These are phyloP conservation scores for Amphicarpaea edgeworthii DNA, from an alignment of 306 rosid genomes.

Conservation along the genomic window DNA sequence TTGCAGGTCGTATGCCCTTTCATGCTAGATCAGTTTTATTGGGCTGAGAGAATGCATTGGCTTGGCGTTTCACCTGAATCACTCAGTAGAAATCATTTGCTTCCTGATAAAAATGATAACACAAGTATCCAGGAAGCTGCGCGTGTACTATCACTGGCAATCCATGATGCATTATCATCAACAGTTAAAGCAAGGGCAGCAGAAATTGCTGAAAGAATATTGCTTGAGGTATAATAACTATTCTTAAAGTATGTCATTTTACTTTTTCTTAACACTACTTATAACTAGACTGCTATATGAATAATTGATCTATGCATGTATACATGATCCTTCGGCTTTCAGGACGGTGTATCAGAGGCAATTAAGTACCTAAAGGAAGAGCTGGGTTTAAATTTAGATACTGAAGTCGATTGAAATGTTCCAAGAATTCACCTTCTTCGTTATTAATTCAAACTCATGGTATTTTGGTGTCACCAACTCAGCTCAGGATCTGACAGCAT, in stretches of 20 bases:
- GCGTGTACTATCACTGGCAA: conserved; percentile 56
- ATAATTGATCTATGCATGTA: neutral
- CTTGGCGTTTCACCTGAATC: conserved; percentile 90
- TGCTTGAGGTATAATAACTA: conserved; percentile 65
- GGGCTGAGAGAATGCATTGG: conserved; percentile 94
- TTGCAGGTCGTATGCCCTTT: conserved; percentile 85
- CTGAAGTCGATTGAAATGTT: conserved; percentile 5
- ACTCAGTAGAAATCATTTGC: conserved; percentile 61
- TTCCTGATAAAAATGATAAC: conserved; percentile 63
- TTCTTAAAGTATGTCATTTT: conserved; percentile 34
- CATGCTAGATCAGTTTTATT: conserved; percentile 82
- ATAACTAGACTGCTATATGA: no score
- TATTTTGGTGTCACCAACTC: conserved; percentile 8
- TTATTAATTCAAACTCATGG: conserved; percentile 3
- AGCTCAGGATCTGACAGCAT: neutral
- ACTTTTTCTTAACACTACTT: no score
- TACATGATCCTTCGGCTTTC: conserved; percentile 42
- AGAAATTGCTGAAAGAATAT: conserved; percentile 65
- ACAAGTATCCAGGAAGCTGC: conserved; percentile 63
- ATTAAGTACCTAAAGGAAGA: conserved; percentile 67
- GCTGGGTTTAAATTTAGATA: conserved; percentile 48
- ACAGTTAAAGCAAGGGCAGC: conserved; percentile 62
- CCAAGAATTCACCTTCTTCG: conserved; percentile 8
- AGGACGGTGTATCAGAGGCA: conserved; percentile 83
- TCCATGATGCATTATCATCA: conserved; percentile 66